A percentile compares a stretch with the other conserved stretches of the same genome.
Evolutionary conservation across 148 eudicot genomes (phyloP).

Genomic region (Bassia scoparia): DNA sequence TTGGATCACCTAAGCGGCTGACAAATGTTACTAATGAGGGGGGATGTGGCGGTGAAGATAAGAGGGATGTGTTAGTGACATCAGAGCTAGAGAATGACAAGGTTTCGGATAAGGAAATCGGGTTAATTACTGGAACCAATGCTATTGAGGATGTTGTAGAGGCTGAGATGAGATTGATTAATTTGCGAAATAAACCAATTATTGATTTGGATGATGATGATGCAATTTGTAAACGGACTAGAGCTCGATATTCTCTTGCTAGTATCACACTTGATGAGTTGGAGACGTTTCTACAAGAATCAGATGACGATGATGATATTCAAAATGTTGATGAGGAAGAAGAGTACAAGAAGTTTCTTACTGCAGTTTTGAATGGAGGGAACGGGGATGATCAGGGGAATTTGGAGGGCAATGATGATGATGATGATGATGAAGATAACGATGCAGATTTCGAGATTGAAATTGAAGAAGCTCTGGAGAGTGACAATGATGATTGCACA

Average conservation of each 20-base stretch:
- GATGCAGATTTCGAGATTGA: slow-evolving; percentile 98
- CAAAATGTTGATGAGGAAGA: slow-evolving; percentile 91
- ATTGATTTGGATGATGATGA: slow-evolving; percentile 59
- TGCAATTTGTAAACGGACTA: slow-evolving; percentile 87
- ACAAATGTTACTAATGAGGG: slow-evolving; percentile 34
- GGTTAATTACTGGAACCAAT: slow-evolving; percentile 33
- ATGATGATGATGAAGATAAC: slow-evolving; percentile 88
- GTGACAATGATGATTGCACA: slow-evolving; percentile 66
- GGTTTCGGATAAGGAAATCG: slow-evolving; percentile 33
- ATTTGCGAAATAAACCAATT: slow-evolving; percentile 19
- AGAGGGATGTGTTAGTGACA: slow-evolving; percentile 28
- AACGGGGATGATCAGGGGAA: slow-evolving; percentile 40
- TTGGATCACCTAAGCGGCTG: slow-evolving; percentile 21
- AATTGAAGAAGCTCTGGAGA: slow-evolving; percentile 93
- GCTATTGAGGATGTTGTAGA: slow-evolving; percentile 32
- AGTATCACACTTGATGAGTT: slow-evolving; percentile 92
- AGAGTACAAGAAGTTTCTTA: slow-evolving; percentile 91
- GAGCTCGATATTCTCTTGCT: slow-evolving; percentile 96
- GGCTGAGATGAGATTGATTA: slow-evolving; percentile 13
- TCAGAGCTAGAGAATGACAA: slow-evolving; percentile 32
- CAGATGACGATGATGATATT: slow-evolving; percentile 87
- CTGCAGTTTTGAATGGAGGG: slow-evolving; percentile 76
- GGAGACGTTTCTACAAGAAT: slow-evolving; percentile 95
- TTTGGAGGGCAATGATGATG: slow-evolving; percentile 58
- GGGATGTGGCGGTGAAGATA: slow-evolving; percentile 21